Evolutionary conservation across 352 stramenopile genomes (phyloP), one percentile per base, ranked within the genome.

Genomic region (Elongisporangium anandrum): DNA sequence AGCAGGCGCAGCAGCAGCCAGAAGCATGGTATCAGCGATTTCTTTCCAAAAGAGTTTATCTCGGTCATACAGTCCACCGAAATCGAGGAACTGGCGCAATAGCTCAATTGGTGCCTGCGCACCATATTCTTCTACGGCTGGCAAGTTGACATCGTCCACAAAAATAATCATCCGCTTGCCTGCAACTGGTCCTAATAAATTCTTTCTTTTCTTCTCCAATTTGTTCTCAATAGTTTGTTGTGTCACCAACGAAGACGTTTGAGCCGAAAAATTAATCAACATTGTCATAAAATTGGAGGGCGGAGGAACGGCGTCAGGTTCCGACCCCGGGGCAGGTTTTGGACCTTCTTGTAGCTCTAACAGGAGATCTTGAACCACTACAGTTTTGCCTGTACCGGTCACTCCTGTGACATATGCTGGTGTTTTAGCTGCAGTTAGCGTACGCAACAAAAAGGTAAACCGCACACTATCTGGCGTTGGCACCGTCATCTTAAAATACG

Each of bases 11-110:
- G 94, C 95, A 3, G 88, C 84, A 0, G 89, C 87, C 1, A 98
- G 72, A 17, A 98, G 63, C 75, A 97, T 92, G 3, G 91, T 98
- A 60, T 98, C 90, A 12, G 80, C 80, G 15, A 98, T 96, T 41
- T 98, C 89, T 64, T 98, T 98, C 90, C 94, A 98, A 59, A 98
- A 98, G 0, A 98, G 77, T 64, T 98, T 98, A 60, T 98, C 91
- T 13, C 95, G 85, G 60, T 98, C 95, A 74, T 98, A 98, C 57
- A 98, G 98, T 4, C 95, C 95, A 20, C 95, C 93, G 56, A 97
- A 97, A 61, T 98, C 95, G 0, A 98, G 74, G 56, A 98, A 97
- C 51, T 98, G 95, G 0, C 95, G 79, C 52, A 98, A 63, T 13
- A 98, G 67, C 67, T 98, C 95, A 24, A 98, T 95, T 0, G 95